A percentile compares a stretch with the other conserved stretches of the same genome.
Conservation (phyloP, 1,284 basidiomycete genomes). For the Tremellales sp. region DNA sequence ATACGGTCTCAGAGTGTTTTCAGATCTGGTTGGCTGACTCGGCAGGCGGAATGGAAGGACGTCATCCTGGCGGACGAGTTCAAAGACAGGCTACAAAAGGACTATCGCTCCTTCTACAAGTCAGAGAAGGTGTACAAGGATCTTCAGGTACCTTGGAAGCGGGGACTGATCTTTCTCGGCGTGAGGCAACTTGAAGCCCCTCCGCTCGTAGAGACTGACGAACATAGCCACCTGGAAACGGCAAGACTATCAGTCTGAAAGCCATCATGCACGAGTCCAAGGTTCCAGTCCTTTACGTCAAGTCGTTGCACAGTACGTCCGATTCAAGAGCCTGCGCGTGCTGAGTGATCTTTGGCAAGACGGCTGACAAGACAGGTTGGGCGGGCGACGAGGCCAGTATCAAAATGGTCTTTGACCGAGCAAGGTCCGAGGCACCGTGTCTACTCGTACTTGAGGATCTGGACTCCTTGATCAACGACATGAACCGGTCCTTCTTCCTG, state of each 20-base stretch:
- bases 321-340: not conserved
- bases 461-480: conserved; percentile 70
- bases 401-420: conserved; percentile 28
- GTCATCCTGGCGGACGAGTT: conserved; percentile 68
- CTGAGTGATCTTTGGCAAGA: not conserved
- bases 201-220: conserved; percentile 1
- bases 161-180: conserved; percentile 45
- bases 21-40: not conserved
- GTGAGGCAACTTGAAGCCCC: conserved; percentile 1
- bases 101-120: conserved; percentile 71
- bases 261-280: conserved; percentile 46
- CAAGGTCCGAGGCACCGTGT: conserved; percentile 57
- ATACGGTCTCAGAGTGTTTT: conserved; percentile 38
- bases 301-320: conserved; percentile 49
- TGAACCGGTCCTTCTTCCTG: conserved; percentile 75
- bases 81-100: conserved; percentile 64
- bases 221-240: conserved; percentile 58
- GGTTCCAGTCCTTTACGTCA: conserved; percentile 68
- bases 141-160: conserved; percentile 74
- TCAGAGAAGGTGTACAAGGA: conserved; percentile 66
- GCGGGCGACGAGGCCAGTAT: conserved; percentile 26
- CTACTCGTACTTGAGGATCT: conserved; percentile 74
- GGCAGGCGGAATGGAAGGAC: conserved; percentile 38
- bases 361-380: conserved; percentile 11
- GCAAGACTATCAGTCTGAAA: conserved; percentile 77